Evolutionary conservation across 1,284 basidiomycete species (phyloP), one percentile per base, ranked within the genome.

Genomic region (Earliella scabrosa): DNA sequence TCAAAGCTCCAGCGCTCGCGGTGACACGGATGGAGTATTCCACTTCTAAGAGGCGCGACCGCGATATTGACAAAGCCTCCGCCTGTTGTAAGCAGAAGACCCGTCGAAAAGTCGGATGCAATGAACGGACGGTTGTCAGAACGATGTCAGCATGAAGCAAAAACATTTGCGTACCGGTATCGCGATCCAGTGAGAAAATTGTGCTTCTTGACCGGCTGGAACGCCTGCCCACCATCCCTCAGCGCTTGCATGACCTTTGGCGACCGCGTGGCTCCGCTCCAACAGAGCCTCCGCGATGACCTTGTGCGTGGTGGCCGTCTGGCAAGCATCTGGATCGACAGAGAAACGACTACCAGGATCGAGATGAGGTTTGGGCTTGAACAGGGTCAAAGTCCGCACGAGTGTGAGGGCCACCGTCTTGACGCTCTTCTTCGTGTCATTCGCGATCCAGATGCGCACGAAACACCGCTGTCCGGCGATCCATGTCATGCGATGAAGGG

Each of bases 221-320:
- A 95, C 85, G 8, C 93, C 93, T 2, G 85, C 80, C 93, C 93
- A 96, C 89, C 92, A 95, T 0, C 92, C 92, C 66, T 87, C 89
- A 4, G 90, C 88, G 35, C 91, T 94, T 5, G 90, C 88, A 66
- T 83, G 79, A 2, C 88, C 88, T 61, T 83, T 81, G 2, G 83
- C 74, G 21, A 82, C 82, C 43, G 81, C 80, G 54, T 88, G 82
- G 11, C 86, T 84, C 67, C 89, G 85, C 65, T 88, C 83, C 24
- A 94, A 77, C 1, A 77, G 75, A 31, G 82, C 81, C 65, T 88
- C 87, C 2, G 85, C 81, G 1, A 95, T 78, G 61, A 85, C 81
- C 67, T 88, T 90, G 55, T 76, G 75, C n/a, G 74, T 80, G 2
- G 85, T 86, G 26, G 81, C 74, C 1, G 83, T 85, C 68, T 85